Evolutionary conservation across 345 rosid species (phyloP).

Genomic region (Linum lewisii): DNA sequence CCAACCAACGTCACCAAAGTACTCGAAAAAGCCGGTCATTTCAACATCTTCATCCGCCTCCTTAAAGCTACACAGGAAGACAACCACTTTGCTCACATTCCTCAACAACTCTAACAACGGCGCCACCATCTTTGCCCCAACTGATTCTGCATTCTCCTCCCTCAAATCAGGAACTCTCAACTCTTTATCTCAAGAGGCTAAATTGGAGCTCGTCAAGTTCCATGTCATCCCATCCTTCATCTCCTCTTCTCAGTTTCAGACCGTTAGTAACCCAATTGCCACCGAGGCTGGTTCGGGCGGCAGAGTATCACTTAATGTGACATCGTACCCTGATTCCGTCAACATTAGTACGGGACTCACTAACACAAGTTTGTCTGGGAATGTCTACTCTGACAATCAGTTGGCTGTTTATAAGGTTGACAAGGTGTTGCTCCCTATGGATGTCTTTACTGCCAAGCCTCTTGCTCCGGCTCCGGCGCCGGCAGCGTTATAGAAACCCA

Average conservation of each 20-base stretch:
- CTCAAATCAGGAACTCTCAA: slow-evolving; percentile 8
- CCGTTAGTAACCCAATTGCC: slow-evolving; percentile 29
- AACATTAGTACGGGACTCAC: slow-evolving; percentile 13
- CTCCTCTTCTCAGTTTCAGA: slow-evolving; percentile 23
- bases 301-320: slow-evolving; percentile 8
- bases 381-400: slow-evolving; percentile 14
- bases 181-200: background rate
- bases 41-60: slow-evolving; percentile 1
- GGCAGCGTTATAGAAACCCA: background rate
- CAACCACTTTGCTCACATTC: background rate
- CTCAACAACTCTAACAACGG: slow-evolving; percentile 9
- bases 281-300: slow-evolving; percentile 19
- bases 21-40: slow-evolving; percentile 2
- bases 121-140: slow-evolving; percentile 8
- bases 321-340: slow-evolving; percentile 7
- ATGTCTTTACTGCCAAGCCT: slow-evolving; percentile 8
- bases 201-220: slow-evolving; percentile 7
- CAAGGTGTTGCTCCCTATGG: slow-evolving; percentile 14
- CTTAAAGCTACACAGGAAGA: background rate
- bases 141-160: slow-evolving; percentile 2
- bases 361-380: slow-evolving; percentile 10
- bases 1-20: background rate
- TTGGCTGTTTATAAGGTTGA: slow-evolving; percentile 16
- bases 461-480: slow-evolving; percentile 13
- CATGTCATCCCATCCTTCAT: background rate